Base-by-base conservation (phyloP, 805 yeast genomes). In the Candida oleophila region DNA sequence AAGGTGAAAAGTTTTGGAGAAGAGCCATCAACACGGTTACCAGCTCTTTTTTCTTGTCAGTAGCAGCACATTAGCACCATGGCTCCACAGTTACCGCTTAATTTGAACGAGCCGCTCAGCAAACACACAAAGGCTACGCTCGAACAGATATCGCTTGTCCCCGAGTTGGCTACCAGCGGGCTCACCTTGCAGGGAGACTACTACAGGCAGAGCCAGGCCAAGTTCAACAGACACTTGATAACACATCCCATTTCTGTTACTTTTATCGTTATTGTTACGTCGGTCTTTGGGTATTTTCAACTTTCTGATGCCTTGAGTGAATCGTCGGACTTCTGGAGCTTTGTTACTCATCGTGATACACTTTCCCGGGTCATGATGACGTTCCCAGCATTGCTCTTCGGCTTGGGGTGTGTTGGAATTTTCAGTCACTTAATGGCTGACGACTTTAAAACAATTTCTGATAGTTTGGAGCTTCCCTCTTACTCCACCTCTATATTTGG, bases 151-250 rank as follows among this genome's bases (percentile, higher is more conserved):
- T 61, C 64, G 2, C 68, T 87, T 43, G 69, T 68, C 4, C 91
- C 91, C 1, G 80, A 77, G 25, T 70, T 73, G 36, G 71, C 85
- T 1, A 77, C 79, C 38, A 87, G 87, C 9, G 79, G 84, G 1
- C 57, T 83, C 45, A 82, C 80, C 47, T 64, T 86, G 49, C 80
- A 84, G 25, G 81, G 87, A 47, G 94, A 87, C 60, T 80, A 74
- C 52, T 66, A 79, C 46, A 59, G 76, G 20, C 73, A 68, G 51
- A 59, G 69, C 35, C 84, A 80, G 56, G 64, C 82, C 1, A 49
- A 62, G 21, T 69, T 80, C 44, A 79, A 77, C 58, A 72, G 59
- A 48, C 55, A 57, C 40, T 55, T 80, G 35, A 71, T 80, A 41
- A 73, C 74, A 69, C 76, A 76, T 57, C 79, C 77, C 2, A 47